phyloP scores from a whole-genome alignment of 495 filamentous ascomycete species.

The Penicillium atrosanguineum region DNA sequence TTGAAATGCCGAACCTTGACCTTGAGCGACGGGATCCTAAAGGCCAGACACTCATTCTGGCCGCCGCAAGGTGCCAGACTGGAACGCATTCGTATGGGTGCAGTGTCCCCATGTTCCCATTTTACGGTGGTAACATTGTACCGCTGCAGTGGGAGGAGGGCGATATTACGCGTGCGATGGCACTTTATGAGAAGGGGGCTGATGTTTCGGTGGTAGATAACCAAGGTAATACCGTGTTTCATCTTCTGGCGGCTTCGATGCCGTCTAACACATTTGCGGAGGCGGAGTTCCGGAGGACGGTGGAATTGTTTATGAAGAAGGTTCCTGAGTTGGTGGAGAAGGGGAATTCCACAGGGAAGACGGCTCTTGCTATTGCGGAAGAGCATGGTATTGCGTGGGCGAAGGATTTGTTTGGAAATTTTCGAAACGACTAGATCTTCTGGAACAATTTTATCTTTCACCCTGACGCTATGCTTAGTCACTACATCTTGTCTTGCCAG shows the following conservation, averaged over 20 bases:
- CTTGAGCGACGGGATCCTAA: constrained; percentile 17
- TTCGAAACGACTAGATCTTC: no score
- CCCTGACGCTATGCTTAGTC: no score
- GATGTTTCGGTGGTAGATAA: constrained; percentile 21
- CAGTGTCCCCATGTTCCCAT: constrained; percentile 2
- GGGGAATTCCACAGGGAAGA: constrained; percentile 10
- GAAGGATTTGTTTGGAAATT: constrained; percentile 1
- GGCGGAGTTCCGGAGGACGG: constrained; percentile 6
- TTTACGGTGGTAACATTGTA: neutral
- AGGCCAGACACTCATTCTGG: constrained; percentile 24
- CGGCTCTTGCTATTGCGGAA: constrained; percentile 8
- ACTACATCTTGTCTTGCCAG: no score
- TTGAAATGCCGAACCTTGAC: constrained; percentile 15
- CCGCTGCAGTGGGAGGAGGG: constrained; percentile 11
- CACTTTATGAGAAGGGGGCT: constrained; percentile 22
- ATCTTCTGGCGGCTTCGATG: constrained; percentile 12
- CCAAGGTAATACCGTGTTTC: constrained; percentile 23
- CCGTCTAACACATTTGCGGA: neutral
- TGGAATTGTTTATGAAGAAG: constrained; percentile 13
- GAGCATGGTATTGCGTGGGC: constrained; percentile 8
- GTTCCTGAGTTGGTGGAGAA: constrained; percentile 7
- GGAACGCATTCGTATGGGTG: constrained; percentile 14
- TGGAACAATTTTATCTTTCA: no score
- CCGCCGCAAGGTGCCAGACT: constrained; percentile 8
- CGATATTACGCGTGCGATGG: constrained; percentile 19